Evolutionary conservation across 2,329 filamentous ascomycete species (phyloP).

Genomic region (Geoglossum cookeanum): DNA sequence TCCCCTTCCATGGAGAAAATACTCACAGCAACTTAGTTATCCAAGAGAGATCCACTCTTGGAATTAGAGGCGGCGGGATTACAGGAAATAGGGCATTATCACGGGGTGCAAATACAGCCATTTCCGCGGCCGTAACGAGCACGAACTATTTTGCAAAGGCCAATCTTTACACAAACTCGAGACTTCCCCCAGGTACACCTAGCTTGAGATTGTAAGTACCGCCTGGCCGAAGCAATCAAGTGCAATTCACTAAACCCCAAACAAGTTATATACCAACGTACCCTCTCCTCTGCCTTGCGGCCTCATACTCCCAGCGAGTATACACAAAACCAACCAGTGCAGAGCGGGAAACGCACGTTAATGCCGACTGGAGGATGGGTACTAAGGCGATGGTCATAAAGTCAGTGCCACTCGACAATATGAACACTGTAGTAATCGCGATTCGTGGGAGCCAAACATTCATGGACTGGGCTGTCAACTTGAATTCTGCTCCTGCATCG

Average conservation of each 20-base stretch:
- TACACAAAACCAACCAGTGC: constrained; percentile 45
- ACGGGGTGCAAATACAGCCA: constrained; percentile 9
- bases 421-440: constrained; percentile 64
- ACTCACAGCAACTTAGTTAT: constrained; percentile 4
- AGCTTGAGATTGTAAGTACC: constrained; percentile 43
- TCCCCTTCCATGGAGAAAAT: not conserved
- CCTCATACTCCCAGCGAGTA: constrained; percentile 55
- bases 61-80: constrained; percentile 7
- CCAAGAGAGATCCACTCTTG: constrained; percentile 14
- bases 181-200: constrained; percentile 46
- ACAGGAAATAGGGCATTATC: constrained; percentile 9
- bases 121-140: constrained; percentile 20
- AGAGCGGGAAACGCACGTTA: constrained; percentile 49
- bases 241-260: not conserved
- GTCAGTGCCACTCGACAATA: constrained; percentile 57
- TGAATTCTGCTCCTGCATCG: constrained; percentile 46
- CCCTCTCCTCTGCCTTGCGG: constrained; percentile 58
- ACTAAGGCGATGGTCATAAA: constrained; percentile 77
- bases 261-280: constrained; percentile 52
- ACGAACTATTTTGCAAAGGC: constrained; percentile 55
- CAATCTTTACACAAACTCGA: constrained; percentile 60
- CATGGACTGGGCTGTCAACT: constrained; percentile 74
- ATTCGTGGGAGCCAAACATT: constrained; percentile 66
- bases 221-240: not conserved
- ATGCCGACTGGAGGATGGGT: constrained; percentile 52